phyloP scores from a whole-genome alignment of 2,329 filamentous ascomycete species.

The Zymoseptoria brevis region DNA sequence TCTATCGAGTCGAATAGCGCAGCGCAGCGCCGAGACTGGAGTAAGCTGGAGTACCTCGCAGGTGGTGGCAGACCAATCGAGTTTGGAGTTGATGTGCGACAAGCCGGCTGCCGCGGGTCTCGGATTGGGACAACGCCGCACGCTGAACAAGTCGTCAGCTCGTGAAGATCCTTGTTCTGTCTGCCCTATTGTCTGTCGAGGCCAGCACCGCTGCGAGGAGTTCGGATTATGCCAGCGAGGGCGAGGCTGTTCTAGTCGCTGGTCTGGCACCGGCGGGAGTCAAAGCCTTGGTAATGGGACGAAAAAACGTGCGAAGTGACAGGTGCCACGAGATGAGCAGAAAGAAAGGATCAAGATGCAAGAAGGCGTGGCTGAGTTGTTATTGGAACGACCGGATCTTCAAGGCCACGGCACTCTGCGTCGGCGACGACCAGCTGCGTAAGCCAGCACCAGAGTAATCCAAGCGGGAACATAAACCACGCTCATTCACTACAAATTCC shows the following conservation, averaged over 20 bases:
- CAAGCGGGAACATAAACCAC: not conserved
- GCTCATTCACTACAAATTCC: not conserved
- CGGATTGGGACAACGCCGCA: not conserved
- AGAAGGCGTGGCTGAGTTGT: not conserved
- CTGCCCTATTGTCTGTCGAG: too few species aligned
- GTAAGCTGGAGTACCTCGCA: not conserved
- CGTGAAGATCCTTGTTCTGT: not conserved
- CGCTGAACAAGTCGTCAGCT: not conserved
- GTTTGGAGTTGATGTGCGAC: not conserved
- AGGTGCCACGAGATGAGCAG: not conserved
- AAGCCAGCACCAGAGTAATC: not conserved
- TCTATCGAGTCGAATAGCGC: not conserved
- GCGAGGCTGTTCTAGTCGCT: not conserved
- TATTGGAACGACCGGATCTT: not conserved
- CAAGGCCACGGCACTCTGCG: not conserved
- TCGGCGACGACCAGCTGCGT: not conserved
- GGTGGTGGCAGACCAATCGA: not conserved
- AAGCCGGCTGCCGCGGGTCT: not conserved
- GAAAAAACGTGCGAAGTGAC: not conserved
- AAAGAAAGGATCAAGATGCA: not conserved
- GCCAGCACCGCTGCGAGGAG: not conserved
- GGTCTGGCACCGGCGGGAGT: not conserved
- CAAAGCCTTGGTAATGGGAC: not conserved
- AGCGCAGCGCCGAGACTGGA: not conserved
- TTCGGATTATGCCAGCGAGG: not conserved